Evolutionary conservation across 345 rosid genomes (phyloP), one percentile per base, ranked within the genome.

Genomic region (Hibiscus mutabilis): DNA sequence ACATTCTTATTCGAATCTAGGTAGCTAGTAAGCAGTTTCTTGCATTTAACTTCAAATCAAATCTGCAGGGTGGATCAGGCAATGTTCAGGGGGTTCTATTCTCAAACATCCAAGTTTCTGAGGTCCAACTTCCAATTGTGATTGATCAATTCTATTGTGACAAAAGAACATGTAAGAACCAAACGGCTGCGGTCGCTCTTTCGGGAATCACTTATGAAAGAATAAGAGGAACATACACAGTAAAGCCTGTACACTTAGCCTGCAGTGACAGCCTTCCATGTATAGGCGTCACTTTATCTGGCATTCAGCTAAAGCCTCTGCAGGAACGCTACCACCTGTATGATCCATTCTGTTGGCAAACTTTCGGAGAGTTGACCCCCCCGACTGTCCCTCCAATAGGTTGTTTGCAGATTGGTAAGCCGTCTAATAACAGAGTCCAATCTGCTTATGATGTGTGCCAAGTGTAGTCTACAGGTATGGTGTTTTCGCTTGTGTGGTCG

Each of bases 81-180:
- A 90, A 92, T 51, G 98, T 95, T 15, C 90, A 89, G 62, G 97
- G 96, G 69, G 83, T 95, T 40, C 74, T 95, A 60, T 95, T 95
- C 88, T 95, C 99, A 63, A 92, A 95, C 84, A 84, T 95, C 57
- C 99, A 90, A 80, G 90, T 95, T 56, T 81, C 96, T 0, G 99
- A 95, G 73, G 99, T 95, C 67, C 93, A 92, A 77, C 86, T 92
- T 64, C 99, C 99, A 0, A 90, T 92, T 10, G 87, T 92, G 44
- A 95, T 95, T 1, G 99, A 95, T 73, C 98, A 92, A 75, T 95
- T 82, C 82, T 95, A 95, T 59, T 95, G 99, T 25, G 99, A 95
- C 82, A 88, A 88, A 75, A 81, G 84, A 56, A 72, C 55, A 29
- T 95, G 99, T 81, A 82, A 60, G 78, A 95, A 95, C 84, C 94